A percentile compares a stretch with the other conserved stretches of the same genome.
Evolutionary conservation across 768 basidiomycete species (phyloP).

Genomic region (Wakefieldia striispora): DNA sequence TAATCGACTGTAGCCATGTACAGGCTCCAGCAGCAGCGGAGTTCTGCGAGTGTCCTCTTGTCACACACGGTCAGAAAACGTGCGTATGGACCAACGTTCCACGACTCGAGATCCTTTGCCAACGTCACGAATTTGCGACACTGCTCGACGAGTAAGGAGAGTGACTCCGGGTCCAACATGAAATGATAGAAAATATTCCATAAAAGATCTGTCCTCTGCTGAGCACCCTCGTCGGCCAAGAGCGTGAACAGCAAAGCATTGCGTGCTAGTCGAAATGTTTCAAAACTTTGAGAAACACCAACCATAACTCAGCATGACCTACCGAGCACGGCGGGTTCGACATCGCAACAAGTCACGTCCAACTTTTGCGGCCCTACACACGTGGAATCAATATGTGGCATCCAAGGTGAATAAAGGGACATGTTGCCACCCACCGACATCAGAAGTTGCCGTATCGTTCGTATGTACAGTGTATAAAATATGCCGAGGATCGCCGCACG

Average conservation of each 20-base stretch:
- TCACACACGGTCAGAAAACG: slow-evolving; percentile 24
- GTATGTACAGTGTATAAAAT: slow-evolving; percentile 47
- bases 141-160: slow-evolving; percentile 26
- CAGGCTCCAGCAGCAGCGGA: slow-evolving; percentile 22
- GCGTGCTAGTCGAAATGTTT: slow-evolving; percentile 18
- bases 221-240: slow-evolving; percentile 22
- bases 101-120: slow-evolving; percentile 17
- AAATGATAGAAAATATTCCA: slow-evolving; percentile 35
- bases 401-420: background rate
- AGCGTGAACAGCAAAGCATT: slow-evolving; percentile 30
- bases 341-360: slow-evolving; percentile 31
- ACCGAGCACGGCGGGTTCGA: slow-evolving; percentile 32
- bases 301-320: background rate
- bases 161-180: slow-evolving; percentile 21
- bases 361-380: slow-evolving; percentile 22
- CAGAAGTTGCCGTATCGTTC: slow-evolving; percentile 5
- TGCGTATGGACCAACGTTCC: slow-evolving; percentile 29
- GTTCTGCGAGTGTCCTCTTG: slow-evolving; percentile 20
- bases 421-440: slow-evolving; percentile 8
- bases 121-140: slow-evolving; percentile 23
- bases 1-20: slow-evolving; percentile 16
- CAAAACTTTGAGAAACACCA: background rate
- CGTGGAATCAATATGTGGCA: background rate
- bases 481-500: slow-evolving; percentile 56
- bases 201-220: slow-evolving; percentile 14